Conservation (phyloP, 805 yeast genomes). For the Kluyveromyces lactis region DNA sequence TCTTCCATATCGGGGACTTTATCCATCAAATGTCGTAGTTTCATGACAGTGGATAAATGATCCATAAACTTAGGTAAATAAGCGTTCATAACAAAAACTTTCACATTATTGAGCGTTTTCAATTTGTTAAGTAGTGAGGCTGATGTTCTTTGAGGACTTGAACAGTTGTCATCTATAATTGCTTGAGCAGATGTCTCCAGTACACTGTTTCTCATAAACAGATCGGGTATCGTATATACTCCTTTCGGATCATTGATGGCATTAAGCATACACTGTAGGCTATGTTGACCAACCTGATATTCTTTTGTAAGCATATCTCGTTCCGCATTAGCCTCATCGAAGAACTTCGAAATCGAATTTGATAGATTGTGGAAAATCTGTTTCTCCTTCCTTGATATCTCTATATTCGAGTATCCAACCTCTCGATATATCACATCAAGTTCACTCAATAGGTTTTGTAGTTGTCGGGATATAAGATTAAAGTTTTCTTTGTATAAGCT, state of each 20-base stretch:
- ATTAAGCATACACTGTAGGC: constrained; percentile 26
- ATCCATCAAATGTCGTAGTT: constrained; percentile 2
- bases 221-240: constrained; percentile 33
- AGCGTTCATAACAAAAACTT: constrained; percentile 24
- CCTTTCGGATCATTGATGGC: constrained; percentile 32
- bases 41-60: constrained; percentile 14
- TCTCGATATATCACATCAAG: constrained; percentile 40
- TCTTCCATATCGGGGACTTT: constrained; percentile 2
- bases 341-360: constrained; percentile 38
- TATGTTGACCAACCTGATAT: constrained; percentile 22
- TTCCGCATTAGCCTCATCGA: constrained; percentile 31
- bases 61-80: constrained; percentile 24
- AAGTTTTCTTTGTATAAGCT: constrained; percentile 25
- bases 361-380: constrained; percentile 43
- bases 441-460: constrained; percentile 30
- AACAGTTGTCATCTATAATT: constrained; percentile 7
- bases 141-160: constrained; percentile 28
- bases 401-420: constrained; percentile 48
- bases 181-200: constrained; percentile 15
- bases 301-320: constrained; percentile 25
- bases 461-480: constrained; percentile 23
- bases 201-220: constrained; percentile 30
- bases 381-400: constrained; percentile 40
- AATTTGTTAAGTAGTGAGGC: constrained; percentile 29
- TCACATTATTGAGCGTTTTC: constrained; percentile 26